These are phyloP conservation scores for Sarocladium brachiariae DNA, from an alignment of 2,329 filamentous ascomycete genomes.

Conservation along the genomic window DNA sequence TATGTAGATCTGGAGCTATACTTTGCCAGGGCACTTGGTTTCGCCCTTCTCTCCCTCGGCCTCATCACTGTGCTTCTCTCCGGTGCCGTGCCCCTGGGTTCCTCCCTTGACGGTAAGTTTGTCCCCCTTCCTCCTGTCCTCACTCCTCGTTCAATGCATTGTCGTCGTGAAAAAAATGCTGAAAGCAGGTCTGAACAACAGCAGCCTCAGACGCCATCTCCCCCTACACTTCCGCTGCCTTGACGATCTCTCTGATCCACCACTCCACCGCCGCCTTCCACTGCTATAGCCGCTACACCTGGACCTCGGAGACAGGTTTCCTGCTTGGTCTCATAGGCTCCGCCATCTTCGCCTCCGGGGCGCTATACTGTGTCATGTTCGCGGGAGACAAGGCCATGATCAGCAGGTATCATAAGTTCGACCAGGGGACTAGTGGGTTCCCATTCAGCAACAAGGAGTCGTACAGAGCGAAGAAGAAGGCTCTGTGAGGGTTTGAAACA, in stretches of 20 bases:
- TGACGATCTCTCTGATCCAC: conserved; percentile 60
- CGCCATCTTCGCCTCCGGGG: conserved; percentile 51
- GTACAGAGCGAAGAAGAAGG: conserved; percentile 32
- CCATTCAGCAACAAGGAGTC: conserved; percentile 31
- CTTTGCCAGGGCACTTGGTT: conserved; percentile 63
- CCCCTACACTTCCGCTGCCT: conserved; percentile 58
- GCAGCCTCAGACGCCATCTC: conserved; percentile 32
- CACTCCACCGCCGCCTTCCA: conserved; percentile 58
- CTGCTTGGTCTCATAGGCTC: conserved; percentile 53
- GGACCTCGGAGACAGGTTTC: conserved; percentile 49
- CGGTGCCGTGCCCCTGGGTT: conserved; percentile 60
- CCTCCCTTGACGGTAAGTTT: conserved; percentile 34
- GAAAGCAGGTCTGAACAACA: no score
- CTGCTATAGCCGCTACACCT: conserved; percentile 60
- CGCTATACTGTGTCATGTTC: conserved; percentile 28
- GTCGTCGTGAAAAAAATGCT: no score
- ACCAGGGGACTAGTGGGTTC: conserved; percentile 33
- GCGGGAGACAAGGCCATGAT: conserved; percentile 30
- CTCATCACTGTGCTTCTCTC: conserved; percentile 61
- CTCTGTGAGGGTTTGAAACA: conserved; percentile 17
- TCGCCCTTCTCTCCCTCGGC: conserved; percentile 59
- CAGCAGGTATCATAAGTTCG: conserved; percentile 29
- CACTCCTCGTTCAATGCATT: no score
- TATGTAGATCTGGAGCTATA: conserved; percentile 53
- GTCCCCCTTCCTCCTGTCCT: background rate